Percentiles rank a stretch among this genome's conserved stretches.
phyloP scores from a whole-genome alignment of 1,139 yeast genomes.

The Eremothecium sinecaudum region DNA sequence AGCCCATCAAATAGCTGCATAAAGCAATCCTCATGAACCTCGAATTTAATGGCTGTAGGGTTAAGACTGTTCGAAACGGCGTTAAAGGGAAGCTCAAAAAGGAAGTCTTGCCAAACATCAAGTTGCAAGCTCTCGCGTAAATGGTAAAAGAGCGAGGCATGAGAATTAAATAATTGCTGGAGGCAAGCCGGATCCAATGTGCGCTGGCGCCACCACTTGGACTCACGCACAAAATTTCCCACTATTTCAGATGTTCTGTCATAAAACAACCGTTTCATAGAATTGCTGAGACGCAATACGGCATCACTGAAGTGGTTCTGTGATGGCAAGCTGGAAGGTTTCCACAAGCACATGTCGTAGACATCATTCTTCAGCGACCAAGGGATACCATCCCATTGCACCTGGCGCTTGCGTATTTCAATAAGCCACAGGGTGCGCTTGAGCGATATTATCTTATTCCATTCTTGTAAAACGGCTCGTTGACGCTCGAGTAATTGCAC shows the following conservation, averaged over 20 bases:
- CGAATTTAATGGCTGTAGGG: neutral
- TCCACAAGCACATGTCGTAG: constrained; percentile 5
- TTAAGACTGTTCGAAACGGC: constrained; percentile 1
- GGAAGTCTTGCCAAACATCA: constrained; percentile 4
- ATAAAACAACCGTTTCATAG: constrained; percentile 1
- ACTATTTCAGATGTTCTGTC: constrained; percentile 6
- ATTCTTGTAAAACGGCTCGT: neutral
- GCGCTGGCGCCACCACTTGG: constrained; percentile 4
- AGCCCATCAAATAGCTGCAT: constrained; percentile 5
- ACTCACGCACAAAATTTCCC: constrained; percentile 3
- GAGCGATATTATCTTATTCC: neutral
- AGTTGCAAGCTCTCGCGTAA: constrained; percentile 1
- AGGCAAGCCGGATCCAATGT: neutral
- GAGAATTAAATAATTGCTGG: constrained; percentile 1
- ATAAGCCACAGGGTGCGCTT: constrained; percentile 3
- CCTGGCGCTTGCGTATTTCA: constrained; percentile 4
- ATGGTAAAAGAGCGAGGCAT: constrained; percentile 7
- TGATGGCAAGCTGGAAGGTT: neutral
- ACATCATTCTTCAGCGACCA: constrained; percentile 4
- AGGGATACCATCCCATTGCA: constrained; percentile 7
- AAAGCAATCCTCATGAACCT: constrained; percentile 3
- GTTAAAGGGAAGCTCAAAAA: constrained; percentile 2
- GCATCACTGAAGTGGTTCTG: neutral
- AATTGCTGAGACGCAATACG: neutral
- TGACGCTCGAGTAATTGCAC: neutral